Evolutionary conservation across 208 protist species (phyloP).

Genomic region (Leishmania major): DNA sequence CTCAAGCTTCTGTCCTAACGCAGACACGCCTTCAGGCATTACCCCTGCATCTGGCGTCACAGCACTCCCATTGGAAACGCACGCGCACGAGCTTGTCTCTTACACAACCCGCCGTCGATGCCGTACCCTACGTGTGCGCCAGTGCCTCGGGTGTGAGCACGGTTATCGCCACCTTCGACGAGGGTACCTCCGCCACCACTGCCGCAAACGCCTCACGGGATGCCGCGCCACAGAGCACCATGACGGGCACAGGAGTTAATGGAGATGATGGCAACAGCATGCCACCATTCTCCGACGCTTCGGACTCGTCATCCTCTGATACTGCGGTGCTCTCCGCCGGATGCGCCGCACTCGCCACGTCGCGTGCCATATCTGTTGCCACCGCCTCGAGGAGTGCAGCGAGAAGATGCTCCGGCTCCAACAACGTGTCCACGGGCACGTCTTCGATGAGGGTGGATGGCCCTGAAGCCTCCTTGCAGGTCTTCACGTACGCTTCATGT

Average conservation of each 20-base stretch:
- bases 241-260: constrained; percentile 5
- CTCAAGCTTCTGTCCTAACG: neutral
- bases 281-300: neutral
- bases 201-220: constrained; percentile 20
- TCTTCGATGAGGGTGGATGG: constrained; percentile 11
- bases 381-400: constrained; percentile 33
- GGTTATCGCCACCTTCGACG: constrained; percentile 10
- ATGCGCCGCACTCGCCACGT: neutral
- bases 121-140: neutral
- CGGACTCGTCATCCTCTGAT: constrained; percentile 4
- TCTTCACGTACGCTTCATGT: neutral
- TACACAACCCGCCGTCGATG: neutral
- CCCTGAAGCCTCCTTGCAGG: neutral
- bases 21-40: neutral
- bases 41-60: neutral
- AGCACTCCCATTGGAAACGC: neutral
- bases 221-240: constrained; percentile 30
- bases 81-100: neutral
- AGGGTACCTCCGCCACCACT: constrained; percentile 17
- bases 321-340: neutral
- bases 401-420: constrained; percentile 47
- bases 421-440: constrained; percentile 37
- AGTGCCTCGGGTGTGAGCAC: constrained; percentile 7
- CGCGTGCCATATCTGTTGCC: neutral
- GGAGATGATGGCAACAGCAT: neutral